A percentile compares a stretch with the other conserved stretches of the same genome.
Conservation (phyloP, 2,329 filamentous ascomycete genomes). For the Orbilia javanica region DNA sequence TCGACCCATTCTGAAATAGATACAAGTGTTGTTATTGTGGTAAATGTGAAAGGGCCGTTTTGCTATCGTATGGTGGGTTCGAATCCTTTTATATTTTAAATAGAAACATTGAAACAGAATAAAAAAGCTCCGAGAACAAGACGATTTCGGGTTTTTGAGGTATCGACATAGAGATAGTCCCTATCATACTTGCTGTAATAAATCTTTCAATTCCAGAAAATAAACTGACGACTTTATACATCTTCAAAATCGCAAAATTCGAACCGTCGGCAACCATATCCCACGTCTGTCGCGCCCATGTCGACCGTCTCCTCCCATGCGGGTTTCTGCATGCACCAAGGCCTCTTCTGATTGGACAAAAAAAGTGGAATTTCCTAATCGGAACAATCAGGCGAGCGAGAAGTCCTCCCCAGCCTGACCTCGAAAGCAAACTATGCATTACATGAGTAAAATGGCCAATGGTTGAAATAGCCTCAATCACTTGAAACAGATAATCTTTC, state of each 20-base stretch:
- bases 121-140: too few relatives aligned
- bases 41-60: background rate
- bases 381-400: slow-evolving; percentile 10
- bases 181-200: background rate
- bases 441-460: background rate
- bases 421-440: background rate
- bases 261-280: slow-evolving; percentile 2
- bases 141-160: too few relatives aligned
- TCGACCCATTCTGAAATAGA: background rate
- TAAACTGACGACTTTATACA: background rate
- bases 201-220: background rate
- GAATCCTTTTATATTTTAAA: too few relatives aligned
- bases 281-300: background rate
- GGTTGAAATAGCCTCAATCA: background rate
- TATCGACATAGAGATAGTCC: too few relatives aligned
- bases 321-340: background rate
- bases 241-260: background rate
- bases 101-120: too few relatives aligned
- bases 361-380: slow-evolving; percentile 31
- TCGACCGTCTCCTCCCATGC: background rate
- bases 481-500: background rate
- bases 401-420: too few relatives aligned
- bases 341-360: too few relatives aligned
- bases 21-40: slow-evolving; percentile 5
- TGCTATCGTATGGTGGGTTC: background rate